phyloP scores from a whole-genome alignment of 768 basidiomycete genomes.

The Tulasnella sp. region DNA sequence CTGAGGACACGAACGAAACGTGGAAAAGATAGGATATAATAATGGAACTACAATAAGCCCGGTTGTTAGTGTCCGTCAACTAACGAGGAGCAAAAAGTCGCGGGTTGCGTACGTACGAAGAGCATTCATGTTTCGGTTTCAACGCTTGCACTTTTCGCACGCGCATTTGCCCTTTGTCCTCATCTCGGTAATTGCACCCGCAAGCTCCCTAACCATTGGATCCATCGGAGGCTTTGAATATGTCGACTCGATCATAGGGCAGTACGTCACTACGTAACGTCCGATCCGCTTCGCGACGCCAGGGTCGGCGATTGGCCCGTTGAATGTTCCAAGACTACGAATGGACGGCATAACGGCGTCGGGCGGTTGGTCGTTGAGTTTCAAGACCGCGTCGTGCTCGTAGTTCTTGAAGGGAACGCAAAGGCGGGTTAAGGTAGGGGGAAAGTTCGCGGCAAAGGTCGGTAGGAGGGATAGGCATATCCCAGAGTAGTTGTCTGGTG shows the following conservation, averaged over 20 bases:
- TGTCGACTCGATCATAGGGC: neutral
- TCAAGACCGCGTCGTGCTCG: neutral
- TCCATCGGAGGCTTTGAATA: neutral
- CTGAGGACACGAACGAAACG: neutral
- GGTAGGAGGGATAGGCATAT: neutral
- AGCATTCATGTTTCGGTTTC: neutral
- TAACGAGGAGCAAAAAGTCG: neutral
- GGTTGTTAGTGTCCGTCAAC: neutral
- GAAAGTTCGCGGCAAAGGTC: neutral
- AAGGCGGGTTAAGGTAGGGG: neutral
- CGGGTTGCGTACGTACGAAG: neutral
- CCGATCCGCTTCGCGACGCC: neutral
- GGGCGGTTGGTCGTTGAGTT: neutral
- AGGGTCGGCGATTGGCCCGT: neutral
- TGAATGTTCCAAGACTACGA: neutral
- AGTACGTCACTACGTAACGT: neutral
- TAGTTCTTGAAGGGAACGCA: neutral
- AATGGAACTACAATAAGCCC: neutral
- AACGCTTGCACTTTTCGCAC: neutral
- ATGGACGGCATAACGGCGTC: neutral
- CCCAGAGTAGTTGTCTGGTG: neutral
- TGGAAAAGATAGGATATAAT: neutral
- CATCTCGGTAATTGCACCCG: neutral
- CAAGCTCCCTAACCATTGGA: neutral
- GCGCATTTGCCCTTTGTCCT: neutral